Base-by-base conservation (phyloP, 225 moss, liverwort and hornwort genomes). In the Polytrichum formosum region DNA sequence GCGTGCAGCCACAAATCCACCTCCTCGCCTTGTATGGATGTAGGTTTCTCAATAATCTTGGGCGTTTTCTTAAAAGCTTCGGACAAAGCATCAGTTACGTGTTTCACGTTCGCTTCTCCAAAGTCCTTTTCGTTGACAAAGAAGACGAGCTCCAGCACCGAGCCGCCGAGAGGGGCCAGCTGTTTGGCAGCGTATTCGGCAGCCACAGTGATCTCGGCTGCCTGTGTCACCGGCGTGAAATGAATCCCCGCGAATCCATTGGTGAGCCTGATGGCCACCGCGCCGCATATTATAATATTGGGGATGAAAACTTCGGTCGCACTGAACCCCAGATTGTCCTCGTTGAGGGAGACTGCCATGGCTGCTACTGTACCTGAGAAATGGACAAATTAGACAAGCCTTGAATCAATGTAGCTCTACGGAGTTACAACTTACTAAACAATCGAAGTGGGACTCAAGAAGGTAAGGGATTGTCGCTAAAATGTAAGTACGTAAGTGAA, bases 241-340 rank as follows among this genome's bases (percentile, higher is more conserved):
- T 71, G 71, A 20, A 71, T 61, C 26, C 62, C 71, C 1, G 53
- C 46, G 16, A 71, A 71, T 61, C 62, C 71, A 13, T 9, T 26
- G 17, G 22, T 46, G 61, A 63, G 37, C 18, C 37, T 61, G 35
- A 53, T 53, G 18, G 37, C 71, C 33, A 71, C 71, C 26, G 46
- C 25, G 17, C 71, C 62, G 61, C 71, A 71, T 23, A 46, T 6
- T 25, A 70, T 46, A 16, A 70, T 7, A 10, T 61, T 37, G 25
- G 71, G 35, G 23, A 62, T 23, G 53, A 71, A 62, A 26, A 71
- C 37, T 19, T 71, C 22, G 13, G 18, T 46, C 6, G 8, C 33
- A 46, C 46, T 46, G 35, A 61, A 71, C 18, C 70, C 70, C 20
- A 70, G 17, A 5, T 9, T 61, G 26, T 70, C 70, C 61, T 70